A percentile compares a stretch with the other conserved stretches of the same genome.
Conservation (phyloP, 208 protist genomes). For the Leptomonas seymouri region DNA sequence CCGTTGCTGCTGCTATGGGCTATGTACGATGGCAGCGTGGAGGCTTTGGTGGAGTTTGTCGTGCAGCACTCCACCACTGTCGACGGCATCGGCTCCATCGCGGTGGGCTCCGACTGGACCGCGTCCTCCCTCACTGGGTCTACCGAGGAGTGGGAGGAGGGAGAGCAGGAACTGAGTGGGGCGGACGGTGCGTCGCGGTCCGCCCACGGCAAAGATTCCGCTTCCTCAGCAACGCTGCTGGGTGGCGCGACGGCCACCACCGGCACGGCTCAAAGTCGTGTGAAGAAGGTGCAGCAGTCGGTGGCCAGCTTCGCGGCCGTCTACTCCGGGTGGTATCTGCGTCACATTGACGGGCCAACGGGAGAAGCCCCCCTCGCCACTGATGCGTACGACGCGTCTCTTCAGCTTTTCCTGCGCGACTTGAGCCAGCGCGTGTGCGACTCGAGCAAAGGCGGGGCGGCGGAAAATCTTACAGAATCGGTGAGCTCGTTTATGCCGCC, state of each 20-base stretch:
- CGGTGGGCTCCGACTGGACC: slow-evolving; percentile 41
- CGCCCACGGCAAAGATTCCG: slow-evolving; percentile 16
- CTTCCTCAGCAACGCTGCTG: slow-evolving; percentile 16
- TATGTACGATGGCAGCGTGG: slow-evolving; percentile 64
- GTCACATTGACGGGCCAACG: slow-evolving; percentile 23
- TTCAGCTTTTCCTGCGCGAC: slow-evolving; percentile 32
- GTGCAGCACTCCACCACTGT: slow-evolving; percentile 53
- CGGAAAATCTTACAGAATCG: slow-evolving; percentile 16
- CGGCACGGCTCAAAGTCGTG: slow-evolving; percentile 16
- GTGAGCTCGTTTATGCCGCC: slow-evolving; percentile 9
- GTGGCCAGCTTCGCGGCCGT: slow-evolving; percentile 58
- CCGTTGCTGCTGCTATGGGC: slow-evolving; percentile 64
- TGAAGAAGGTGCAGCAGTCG: slow-evolving; percentile 38
- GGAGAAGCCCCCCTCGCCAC: slow-evolving; percentile 2
- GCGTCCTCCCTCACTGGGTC: slow-evolving; percentile 9
- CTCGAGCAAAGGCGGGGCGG: background rate
- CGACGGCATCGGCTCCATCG: slow-evolving; percentile 80
- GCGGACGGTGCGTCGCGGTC: slow-evolving; percentile 11
- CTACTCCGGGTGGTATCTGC: slow-evolving; percentile 48
- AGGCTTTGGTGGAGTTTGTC: slow-evolving; percentile 46
- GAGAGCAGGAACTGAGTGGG: slow-evolving; percentile 29
- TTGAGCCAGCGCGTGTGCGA: slow-evolving; percentile 29
- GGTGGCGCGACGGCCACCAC: slow-evolving; percentile 9
- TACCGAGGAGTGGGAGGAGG: slow-evolving; percentile 10
- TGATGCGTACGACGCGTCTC: slow-evolving; percentile 20